These are phyloP conservation scores for Lippia alba DNA, from an alignment of 305 asterid genomes.

Conservation along the genomic window DNA sequence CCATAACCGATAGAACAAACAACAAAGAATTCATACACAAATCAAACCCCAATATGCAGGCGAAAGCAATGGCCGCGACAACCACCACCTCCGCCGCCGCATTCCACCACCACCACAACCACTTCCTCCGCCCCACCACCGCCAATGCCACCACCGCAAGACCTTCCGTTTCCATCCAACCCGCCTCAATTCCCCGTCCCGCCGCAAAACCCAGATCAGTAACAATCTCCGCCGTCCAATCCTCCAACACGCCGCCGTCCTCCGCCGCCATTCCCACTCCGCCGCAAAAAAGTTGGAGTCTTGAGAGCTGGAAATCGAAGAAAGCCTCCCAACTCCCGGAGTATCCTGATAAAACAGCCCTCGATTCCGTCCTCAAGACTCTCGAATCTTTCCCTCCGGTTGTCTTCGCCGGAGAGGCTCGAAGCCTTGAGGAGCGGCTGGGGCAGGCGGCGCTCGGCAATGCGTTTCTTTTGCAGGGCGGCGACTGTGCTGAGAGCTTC, in stretches of 20 bases:
- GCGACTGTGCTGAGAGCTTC: constrained; percentile 79
- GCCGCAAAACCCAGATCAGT: constrained; percentile 35
- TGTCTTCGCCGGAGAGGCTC: constrained; percentile 77
- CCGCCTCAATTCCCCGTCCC: constrained; percentile 32
- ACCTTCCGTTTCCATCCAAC: constrained; percentile 26
- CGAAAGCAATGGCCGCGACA: constrained; percentile 42
- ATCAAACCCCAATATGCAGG: constrained; percentile 18
- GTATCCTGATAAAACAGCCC: constrained; percentile 48
- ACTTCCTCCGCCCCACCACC: constrained; percentile 30
- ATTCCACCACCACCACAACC: constrained; percentile 24
- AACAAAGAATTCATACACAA: background rate
- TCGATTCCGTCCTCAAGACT: constrained; percentile 50
- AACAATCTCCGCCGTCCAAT: constrained; percentile 56
- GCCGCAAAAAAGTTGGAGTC: constrained; percentile 44
- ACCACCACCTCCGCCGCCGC: constrained; percentile 31
- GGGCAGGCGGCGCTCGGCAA: constrained; percentile 68
- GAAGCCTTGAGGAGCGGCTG: constrained; percentile 64
- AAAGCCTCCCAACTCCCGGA: constrained; percentile 62
- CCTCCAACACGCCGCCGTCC: constrained; percentile 35
- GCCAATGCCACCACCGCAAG: constrained; percentile 16
- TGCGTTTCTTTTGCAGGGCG: constrained; percentile 66
- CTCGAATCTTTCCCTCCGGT: constrained; percentile 66
- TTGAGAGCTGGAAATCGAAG: constrained; percentile 62
- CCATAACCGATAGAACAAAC: background rate
- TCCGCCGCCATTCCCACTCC: constrained; percentile 31